Base-by-base conservation (phyloP, 345 rosid genomes). In the Eutrema yunnanense region DNA sequence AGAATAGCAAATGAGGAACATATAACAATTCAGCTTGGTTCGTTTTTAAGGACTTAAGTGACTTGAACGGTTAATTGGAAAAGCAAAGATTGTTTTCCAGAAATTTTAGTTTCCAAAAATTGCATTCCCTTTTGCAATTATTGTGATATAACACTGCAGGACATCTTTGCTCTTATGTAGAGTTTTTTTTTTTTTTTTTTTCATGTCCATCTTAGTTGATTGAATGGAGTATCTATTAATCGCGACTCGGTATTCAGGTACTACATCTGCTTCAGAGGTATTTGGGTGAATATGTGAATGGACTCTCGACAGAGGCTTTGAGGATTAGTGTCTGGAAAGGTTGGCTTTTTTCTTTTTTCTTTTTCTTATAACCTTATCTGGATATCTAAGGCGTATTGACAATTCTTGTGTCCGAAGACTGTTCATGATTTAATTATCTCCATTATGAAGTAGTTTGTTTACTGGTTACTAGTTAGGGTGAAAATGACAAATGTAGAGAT, bases 261-360 rank as follows among this genome's bases (percentile, higher is more conserved):
- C 67, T 95, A 65, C 98, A 88, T 80, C 82, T 95, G 94, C 99
- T 95, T 80, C 96, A 92, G 78, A 88, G 84, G 81, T 95, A 95
- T 80, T 83, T 95, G 82, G 98, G 99, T 12, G 98, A 95, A 77
- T 92, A 95, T 74, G 99, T 95, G 44, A 90, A 92, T 32, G 99
- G 96, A 66, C 98, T 95, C 62, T 95, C 99, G 1, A 79, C 70
- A 10, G 99, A 95, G 84, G 96, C 96, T 72, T 74, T 95, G 80
- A 78, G 93, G 73, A 95, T 95, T 81, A 92, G 99, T 79, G 98
- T 95, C 62, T 95, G 99, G 99, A 95, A 90, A 85, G 99, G 99
- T 95, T 74, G 14, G 79, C 53, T n/a, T n/a, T 42, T 63, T 68
- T 43, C 6, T 40, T 30, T 11, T n/a, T 16, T 13, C 30, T 9